Percentiles rank a stretch among this genome's conserved stretches.
phyloP scores from a whole-genome alignment of 179 eudicot species.

The Gypsophila paniculata region DNA sequence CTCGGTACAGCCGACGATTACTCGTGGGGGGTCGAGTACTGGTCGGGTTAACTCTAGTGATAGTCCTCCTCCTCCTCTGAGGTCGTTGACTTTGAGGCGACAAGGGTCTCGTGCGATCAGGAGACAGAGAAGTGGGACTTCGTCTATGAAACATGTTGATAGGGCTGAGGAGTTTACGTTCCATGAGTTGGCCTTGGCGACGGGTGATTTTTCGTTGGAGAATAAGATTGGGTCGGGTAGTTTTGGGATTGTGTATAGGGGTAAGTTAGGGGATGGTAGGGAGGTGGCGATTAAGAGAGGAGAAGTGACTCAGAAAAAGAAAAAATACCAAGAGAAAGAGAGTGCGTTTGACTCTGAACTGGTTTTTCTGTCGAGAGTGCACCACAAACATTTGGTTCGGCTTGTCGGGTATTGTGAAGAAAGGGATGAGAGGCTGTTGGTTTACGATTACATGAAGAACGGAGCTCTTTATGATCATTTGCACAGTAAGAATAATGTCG shows the following conservation, averaged over 20 bases:
- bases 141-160: slow-evolving; percentile 57
- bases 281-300: slow-evolving; percentile 96
- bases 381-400: slow-evolving; percentile 88
- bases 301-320: slow-evolving; percentile 44
- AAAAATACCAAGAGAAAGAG: slow-evolving; percentile 84
- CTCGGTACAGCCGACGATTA: slow-evolving; percentile 81
- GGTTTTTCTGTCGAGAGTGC: slow-evolving; percentile 73
- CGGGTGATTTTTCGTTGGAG: slow-evolving; percentile 58
- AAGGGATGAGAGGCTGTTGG: slow-evolving; percentile 74
- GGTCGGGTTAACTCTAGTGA: slow-evolving; percentile 37
- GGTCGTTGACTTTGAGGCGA: slow-evolving; percentile 63
- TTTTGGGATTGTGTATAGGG: slow-evolving; percentile 81
- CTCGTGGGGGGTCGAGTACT: slow-evolving; percentile 44
- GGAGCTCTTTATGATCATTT: slow-evolving; percentile 82
- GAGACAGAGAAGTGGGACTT: slow-evolving; percentile 86
- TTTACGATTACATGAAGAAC: slow-evolving; percentile 86
- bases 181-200: slow-evolving; percentile 62
- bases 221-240: slow-evolving; percentile 92
- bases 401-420: slow-evolving; percentile 93
- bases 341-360: slow-evolving; percentile 85
- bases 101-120: slow-evolving; percentile 59
- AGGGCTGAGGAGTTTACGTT: slow-evolving; percentile 74
- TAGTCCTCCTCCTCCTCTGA: slow-evolving; percentile 65
- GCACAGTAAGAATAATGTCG: slow-evolving; percentile 61
- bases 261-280: slow-evolving; percentile 66